Evolutionary conservation across 2,329 filamentous ascomycete species (phyloP), one percentile per base, ranked within the genome.

Genomic region (Trichoderma brevicompactum): DNA sequence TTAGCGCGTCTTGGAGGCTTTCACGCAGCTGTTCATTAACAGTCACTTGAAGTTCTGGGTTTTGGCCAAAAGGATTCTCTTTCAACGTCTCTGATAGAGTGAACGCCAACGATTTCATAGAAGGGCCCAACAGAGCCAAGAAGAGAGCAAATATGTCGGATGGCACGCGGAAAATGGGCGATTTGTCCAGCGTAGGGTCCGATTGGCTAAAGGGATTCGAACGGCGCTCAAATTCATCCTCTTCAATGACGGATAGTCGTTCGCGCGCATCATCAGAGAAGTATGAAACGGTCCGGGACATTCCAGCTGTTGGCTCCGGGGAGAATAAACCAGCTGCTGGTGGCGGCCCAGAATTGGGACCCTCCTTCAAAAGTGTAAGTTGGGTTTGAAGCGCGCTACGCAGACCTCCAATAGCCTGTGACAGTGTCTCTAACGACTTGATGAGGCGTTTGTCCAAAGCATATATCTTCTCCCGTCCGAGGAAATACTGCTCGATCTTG

Each of bases 51-150:
- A 88, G 88, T 34, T 88, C 82, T 0, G 90, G 87, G 1, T 85
- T 83, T 12, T 86, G 80, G 5, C 88, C 88, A 76, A 96, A 98
- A 0, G 94, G 92, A 1, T 96, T 84, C 68, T 97, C 93, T 61
- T 92, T 89, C 7, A 99, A 85, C 9, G 96, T 93, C 74, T 96
- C 90, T 10, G 92, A 92, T 44, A 99, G 79, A 0, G 95, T 98
- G 71, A 91, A 95, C 2, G 92, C 92, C n/a, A 99, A 80, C 0
- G 94, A 97, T 76, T 97, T 96, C 88, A 97, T 96, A 0, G 94
- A 95, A 1, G 95, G 95, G 0, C 95, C 95, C 23, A 99, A 82
- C 69, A 95, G 87, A 19, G 85, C 83, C 66, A 99, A 97, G 76
- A 98, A 99, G 5, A 94, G 83, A 10, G 92, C 88, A 74, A 98